Evolutionary conservation across 2,329 filamentous ascomycete genomes (phyloP).

Genomic region (Coleophoma cylindrospora): DNA sequence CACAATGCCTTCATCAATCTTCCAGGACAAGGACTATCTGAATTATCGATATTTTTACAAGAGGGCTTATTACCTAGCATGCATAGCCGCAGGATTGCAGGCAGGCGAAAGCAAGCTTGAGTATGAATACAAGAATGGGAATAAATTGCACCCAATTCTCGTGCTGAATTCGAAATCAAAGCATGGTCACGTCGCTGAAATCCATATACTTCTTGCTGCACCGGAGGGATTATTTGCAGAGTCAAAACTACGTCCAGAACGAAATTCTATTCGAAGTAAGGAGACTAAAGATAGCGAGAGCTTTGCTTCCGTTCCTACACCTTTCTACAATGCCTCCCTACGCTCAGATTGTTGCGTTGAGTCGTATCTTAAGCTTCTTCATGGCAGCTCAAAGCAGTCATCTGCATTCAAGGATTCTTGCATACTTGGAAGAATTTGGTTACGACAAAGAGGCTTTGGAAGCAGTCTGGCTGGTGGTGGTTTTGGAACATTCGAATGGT

Average conservation of each 20-base stretch:
- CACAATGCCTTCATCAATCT: conserved; percentile 73
- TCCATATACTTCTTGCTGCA: conserved; percentile 74
- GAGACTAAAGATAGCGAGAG: conserved; percentile 37
- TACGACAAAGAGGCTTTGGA: conserved; percentile 79
- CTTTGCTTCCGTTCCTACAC: conserved; percentile 47
- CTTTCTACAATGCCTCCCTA: conserved; percentile 85
- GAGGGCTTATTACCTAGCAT: conserved; percentile 84
- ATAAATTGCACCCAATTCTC: conserved; percentile 69
- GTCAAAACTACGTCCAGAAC: conserved; percentile 64
- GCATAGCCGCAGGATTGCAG: conserved; percentile 67
- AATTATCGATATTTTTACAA: conserved; percentile 95
- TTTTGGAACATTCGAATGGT: conserved; percentile 92
- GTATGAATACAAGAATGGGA: conserved; percentile 67
- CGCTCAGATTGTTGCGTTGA: conserved; percentile 72
- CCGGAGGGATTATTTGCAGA: conserved; percentile 64
- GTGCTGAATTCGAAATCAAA: conserved; percentile 32
- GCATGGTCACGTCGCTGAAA: conserved; percentile 29
- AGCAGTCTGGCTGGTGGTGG: conserved; percentile 69
- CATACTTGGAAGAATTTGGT: conserved; percentile 80
- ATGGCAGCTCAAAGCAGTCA: conserved; percentile 57
- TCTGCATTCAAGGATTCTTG: conserved; percentile 71
- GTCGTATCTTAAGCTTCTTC: conserved; percentile 70
- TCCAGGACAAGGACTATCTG: conserved; percentile 92
- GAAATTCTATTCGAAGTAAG: conserved; percentile 63
- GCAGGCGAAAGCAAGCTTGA: conserved; percentile 48